phyloP scores from a whole-genome alignment of 1,284 basidiomycete species.

The Melampsora larici-populina region DNA sequence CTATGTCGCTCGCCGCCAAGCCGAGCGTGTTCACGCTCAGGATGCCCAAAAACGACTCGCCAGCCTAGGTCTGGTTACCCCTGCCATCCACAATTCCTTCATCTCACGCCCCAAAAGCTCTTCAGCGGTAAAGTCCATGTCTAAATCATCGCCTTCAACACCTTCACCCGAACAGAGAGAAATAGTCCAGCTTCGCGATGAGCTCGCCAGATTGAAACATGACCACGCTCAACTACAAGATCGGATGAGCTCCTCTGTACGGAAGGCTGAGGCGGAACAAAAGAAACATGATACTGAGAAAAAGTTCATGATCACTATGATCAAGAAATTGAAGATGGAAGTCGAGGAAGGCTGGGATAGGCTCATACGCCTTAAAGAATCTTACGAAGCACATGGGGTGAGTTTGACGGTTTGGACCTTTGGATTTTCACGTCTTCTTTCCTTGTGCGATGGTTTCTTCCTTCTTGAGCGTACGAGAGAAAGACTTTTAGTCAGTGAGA shows the following conservation, averaged over 20 bases:
- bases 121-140: background rate
- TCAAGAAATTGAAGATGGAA: constrained; percentile 18
- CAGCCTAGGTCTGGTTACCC: constrained; percentile 8
- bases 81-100: background rate
- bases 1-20: constrained; percentile 16
- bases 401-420: no score
- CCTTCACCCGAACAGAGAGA: constrained; percentile 10
- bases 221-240: background rate
- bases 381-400: constrained; percentile 12
- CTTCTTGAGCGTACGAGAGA: no score
- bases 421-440: no score
- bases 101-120: background rate
- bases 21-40: constrained; percentile 1
- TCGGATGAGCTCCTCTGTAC: background rate
- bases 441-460: no score
- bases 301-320: constrained; percentile 5
- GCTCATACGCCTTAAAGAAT: constrained; percentile 15
- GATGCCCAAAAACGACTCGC: constrained; percentile 19
- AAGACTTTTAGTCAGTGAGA: no score
- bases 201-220: background rate
- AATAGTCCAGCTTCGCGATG: background rate
- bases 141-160: background rate
- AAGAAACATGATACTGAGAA: constrained; percentile 8
- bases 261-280: constrained; percentile 12
- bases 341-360: constrained; percentile 18